These are phyloP conservation scores for Termitomyces sp. DNA, from an alignment of 768 basidiomycete species.

Conservation along the genomic window DNA sequence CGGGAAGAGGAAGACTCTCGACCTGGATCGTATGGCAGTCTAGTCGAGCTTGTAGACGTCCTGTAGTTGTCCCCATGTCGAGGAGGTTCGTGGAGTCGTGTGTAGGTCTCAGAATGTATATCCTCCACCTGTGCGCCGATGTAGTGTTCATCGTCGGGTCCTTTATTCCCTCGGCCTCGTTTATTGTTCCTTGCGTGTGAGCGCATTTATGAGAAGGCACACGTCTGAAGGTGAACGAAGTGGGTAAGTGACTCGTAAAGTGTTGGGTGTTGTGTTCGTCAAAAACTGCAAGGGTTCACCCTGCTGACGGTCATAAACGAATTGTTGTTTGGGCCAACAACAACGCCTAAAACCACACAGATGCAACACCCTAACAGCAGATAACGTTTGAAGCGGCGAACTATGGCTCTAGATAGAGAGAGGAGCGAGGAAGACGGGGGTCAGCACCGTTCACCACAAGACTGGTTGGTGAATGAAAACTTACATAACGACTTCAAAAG, in stretches of 20 bases:
- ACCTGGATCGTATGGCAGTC: constrained; percentile 39
- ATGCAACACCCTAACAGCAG: not conserved
- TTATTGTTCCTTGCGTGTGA: constrained; percentile 44
- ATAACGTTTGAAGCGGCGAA: constrained; percentile 1
- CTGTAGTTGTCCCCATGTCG: constrained; percentile 48
- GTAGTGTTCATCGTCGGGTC: constrained; percentile 46
- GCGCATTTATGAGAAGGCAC: constrained; percentile 32
- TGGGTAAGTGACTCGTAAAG: constrained; percentile 19
- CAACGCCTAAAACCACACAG: constrained; percentile 16
- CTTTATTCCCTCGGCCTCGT: constrained; percentile 50
- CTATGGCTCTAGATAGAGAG: constrained; percentile 4
- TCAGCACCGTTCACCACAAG: constrained; percentile 12
- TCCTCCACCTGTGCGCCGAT: constrained; percentile 50
- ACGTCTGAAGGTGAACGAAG: constrained; percentile 20
- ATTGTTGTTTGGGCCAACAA: constrained; percentile 6
- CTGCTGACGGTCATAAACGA: constrained; percentile 10
- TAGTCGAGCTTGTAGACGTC: constrained; percentile 39
- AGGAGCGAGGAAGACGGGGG: constrained; percentile 8
- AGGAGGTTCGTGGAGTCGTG: constrained; percentile 44
- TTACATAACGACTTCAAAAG: constrained; percentile 27
- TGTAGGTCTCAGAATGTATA: constrained; percentile 47
- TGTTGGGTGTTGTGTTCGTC: constrained; percentile 29
- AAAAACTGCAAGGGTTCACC: constrained; percentile 32
- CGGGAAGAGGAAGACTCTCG: constrained; percentile 54
- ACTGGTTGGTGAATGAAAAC: constrained; percentile 19